These are phyloP conservation scores for Nicotiana sylvestris DNA, from an alignment of 257 asterid species.

Conservation along the genomic window DNA sequence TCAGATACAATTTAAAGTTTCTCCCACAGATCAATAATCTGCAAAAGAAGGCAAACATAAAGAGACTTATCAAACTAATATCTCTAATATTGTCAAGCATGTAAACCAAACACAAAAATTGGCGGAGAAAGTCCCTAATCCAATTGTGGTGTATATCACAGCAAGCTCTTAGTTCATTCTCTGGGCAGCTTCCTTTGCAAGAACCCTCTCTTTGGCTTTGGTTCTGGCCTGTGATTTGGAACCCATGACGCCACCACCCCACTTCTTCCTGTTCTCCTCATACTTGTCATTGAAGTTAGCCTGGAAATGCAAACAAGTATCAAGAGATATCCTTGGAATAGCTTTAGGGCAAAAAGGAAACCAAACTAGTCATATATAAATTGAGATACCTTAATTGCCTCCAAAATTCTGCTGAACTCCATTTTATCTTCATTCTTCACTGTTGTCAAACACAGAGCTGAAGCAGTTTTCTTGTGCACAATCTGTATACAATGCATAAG, in stretches of 20 bases:
- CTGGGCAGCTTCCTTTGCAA: conserved; percentile 43
- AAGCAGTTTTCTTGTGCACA: conserved; percentile 41
- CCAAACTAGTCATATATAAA: not conserved
- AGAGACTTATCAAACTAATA: not conserved
- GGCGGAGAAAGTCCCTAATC: not conserved
- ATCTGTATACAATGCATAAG: conserved; percentile 15
- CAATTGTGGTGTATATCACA: not conserved
- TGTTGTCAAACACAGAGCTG: conserved; percentile 37
- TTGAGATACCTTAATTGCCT: conserved; percentile 38
- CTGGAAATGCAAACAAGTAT: conserved; percentile 14
- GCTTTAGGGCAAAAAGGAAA: not conserved
- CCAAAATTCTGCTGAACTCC: conserved; percentile 38
- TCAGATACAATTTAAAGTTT: not conserved
- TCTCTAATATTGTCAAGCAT: not conserved
- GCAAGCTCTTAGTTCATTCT: conserved; percentile 21
- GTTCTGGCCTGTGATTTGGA: conserved; percentile 44
- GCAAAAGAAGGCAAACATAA: not conserved
- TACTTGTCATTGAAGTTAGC: conserved; percentile 47
- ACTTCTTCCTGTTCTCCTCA: conserved; percentile 38
- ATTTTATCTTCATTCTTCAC: conserved; percentile 48
- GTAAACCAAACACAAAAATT: not conserved
- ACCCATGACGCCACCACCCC: conserved; percentile 53
- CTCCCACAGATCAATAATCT: not conserved
- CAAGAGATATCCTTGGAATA: not conserved
- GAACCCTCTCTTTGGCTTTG: conserved; percentile 42